Evolutionary conservation across 2,329 filamentous ascomycete species (phyloP).

Genomic region (Coleophoma eucalyptorum): DNA sequence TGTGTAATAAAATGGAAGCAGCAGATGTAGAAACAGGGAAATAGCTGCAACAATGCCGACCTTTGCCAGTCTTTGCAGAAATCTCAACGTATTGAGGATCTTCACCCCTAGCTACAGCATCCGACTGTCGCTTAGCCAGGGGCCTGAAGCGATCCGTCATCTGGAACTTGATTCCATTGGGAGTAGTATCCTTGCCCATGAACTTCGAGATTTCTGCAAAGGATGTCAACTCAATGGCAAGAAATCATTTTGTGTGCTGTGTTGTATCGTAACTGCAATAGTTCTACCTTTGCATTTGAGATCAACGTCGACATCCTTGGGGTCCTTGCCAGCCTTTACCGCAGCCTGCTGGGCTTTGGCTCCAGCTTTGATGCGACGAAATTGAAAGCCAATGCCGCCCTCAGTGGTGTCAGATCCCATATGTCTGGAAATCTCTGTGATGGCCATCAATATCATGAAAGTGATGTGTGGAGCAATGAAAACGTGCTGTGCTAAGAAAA

Average conservation of each 20-base stretch:
- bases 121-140: conserved; percentile 43
- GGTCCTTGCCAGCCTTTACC: conserved; percentile 20
- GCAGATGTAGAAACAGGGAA: background rate
- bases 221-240: no score
- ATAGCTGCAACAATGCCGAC: conserved; percentile 2
- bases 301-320: conserved; percentile 18
- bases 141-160: conserved; percentile 37
- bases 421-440: conserved; percentile 5
- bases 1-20: background rate
- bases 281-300: background rate
- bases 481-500: conserved; percentile 1
- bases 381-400: conserved; percentile 27
- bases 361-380: conserved; percentile 30
- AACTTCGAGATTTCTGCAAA: conserved; percentile 2
- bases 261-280: background rate
- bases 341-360: conserved; percentile 25
- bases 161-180: conserved; percentile 14
- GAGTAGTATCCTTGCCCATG: conserved; percentile 20
- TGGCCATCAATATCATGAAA: background rate
- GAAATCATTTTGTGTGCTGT: background rate
- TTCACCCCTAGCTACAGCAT: conserved; percentile 38
- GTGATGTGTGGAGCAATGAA: background rate
- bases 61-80: conserved; percentile 3
- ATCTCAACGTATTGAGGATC: conserved; percentile 32
- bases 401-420: conserved; percentile 23